Conservation (phyloP, 805 yeast species). For the Starmerella vitae region DNA sequence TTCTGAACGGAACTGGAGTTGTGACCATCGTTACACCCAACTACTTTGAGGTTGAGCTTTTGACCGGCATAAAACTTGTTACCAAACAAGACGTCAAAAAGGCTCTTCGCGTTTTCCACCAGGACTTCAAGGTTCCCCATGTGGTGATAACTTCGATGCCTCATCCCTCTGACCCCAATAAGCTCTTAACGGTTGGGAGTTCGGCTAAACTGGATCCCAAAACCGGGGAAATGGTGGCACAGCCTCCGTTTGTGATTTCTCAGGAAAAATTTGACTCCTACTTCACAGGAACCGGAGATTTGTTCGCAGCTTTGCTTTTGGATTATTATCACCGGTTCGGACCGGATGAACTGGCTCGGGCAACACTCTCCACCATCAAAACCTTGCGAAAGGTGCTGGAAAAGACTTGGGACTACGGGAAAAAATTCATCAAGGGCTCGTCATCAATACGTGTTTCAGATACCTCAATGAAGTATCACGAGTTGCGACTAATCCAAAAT, state of each 20-base stretch:
- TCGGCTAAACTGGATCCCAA: constrained; percentile 17
- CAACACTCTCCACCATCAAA: constrained; percentile 30
- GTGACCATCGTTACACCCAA: constrained; percentile 80
- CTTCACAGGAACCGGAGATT: constrained; percentile 91
- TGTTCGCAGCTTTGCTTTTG: constrained; percentile 65
- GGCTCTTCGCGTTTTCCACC: constrained; percentile 41
- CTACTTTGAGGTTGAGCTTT: constrained; percentile 71
- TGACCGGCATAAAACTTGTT: constrained; percentile 40
- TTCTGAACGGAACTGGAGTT: constrained; percentile 30
- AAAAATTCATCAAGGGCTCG: constrained; percentile 31
- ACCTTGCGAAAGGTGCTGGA: constrained; percentile 36
- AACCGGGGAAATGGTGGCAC: neutral
- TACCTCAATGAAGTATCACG: constrained; percentile 49
- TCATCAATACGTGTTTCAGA: constrained; percentile 26
- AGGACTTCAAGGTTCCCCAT: constrained; percentile 36
- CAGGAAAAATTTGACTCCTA: constrained; percentile 59
- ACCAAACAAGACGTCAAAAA: constrained; percentile 29
- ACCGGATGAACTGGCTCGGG: constrained; percentile 25
- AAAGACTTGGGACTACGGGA: constrained; percentile 19
- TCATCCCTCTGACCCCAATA: constrained; percentile 19
- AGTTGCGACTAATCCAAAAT: constrained; percentile 53
- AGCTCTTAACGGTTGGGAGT: constrained; percentile 37
- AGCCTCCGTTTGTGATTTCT: constrained; percentile 30
- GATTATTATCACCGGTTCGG: constrained; percentile 36
- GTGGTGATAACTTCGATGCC: constrained; percentile 56